Percentiles rank a stretch among this genome's conserved stretches.
These are phyloP conservation scores for Pontederia paniculata DNA, from an alignment of 176 grass and related monocot genomes.

Conservation along the genomic window DNA sequence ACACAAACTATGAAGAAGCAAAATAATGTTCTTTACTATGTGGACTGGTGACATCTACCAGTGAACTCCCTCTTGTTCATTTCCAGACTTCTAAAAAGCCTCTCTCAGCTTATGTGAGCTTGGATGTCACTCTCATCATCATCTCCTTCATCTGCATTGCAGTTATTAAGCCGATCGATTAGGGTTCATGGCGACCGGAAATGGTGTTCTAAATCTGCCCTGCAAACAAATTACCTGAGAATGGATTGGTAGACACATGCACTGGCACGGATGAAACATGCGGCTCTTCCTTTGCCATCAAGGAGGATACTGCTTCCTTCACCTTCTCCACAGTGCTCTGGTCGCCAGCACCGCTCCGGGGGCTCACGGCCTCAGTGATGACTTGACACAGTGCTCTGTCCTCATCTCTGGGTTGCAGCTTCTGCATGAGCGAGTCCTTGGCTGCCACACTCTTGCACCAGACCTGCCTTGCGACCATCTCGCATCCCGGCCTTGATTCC, in stretches of 20 bases:
- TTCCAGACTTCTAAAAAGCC: no score
- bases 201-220: no score
- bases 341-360: neutral
- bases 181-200: no score
- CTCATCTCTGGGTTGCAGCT: constrained; percentile 1
- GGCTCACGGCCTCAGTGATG: constrained; percentile 13
- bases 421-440: constrained; percentile 8
- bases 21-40: no score
- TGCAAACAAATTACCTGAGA: neutral
- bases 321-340: neutral
- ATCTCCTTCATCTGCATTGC: no score
- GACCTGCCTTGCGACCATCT: neutral
- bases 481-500: neutral
- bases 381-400: constrained; percentile 16
- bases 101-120: no score
- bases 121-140: no score
- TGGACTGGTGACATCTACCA: no score
- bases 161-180: no score
- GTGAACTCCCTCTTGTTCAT: no score
- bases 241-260: constrained; percentile 5
- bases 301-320: neutral
- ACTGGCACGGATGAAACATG: neutral
- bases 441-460: neutral
- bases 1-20: no score
- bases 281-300: neutral